Conservation (phyloP, 1,139 yeast genomes). For the Yamadazyma triangularis region DNA sequence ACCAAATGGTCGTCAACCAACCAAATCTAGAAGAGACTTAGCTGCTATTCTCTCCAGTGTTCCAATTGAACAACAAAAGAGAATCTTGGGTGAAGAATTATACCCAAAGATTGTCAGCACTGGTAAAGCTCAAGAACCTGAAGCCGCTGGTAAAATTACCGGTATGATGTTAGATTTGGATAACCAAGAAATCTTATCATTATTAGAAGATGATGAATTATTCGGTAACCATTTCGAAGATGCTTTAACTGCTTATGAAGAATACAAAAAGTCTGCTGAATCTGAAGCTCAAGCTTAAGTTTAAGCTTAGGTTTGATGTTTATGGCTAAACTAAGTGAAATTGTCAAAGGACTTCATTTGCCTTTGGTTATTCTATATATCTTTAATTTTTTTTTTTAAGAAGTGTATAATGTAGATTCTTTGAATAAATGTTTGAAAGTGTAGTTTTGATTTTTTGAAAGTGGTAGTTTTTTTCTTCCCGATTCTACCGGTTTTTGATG, state of each 20-base stretch:
- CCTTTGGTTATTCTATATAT: no score
- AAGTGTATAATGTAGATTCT: constrained; percentile 27
- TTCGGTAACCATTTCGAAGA: constrained; percentile 92
- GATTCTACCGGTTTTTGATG: no score
- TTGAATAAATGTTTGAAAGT: no score
- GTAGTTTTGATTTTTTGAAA: no score
- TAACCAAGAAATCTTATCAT: constrained; percentile 82
- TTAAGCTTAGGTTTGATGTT: no score
- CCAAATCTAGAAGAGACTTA: constrained; percentile 39
- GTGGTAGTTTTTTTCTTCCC: no score
- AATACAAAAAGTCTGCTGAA: constrained; percentile 58
- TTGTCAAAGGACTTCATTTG: no score
- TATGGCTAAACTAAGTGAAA: no score
- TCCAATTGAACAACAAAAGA: constrained; percentile 90
- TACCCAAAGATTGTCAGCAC: constrained; percentile 92
- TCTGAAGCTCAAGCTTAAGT: constrained; percentile 17
- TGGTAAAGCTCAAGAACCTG: constrained; percentile 82
- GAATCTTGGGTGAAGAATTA: constrained; percentile 95
- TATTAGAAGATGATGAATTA: constrained; percentile 85
- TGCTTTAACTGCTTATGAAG: constrained; percentile 91
- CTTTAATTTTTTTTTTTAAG: no score
- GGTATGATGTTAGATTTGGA: constrained; percentile 99
- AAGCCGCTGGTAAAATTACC: constrained; percentile 97
- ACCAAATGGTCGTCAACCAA: constrained; percentile 35
- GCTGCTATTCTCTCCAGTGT: constrained; percentile 58